Evolutionary conservation across 805 yeast species (phyloP).

Genomic region (Komagataella phaffii): DNA sequence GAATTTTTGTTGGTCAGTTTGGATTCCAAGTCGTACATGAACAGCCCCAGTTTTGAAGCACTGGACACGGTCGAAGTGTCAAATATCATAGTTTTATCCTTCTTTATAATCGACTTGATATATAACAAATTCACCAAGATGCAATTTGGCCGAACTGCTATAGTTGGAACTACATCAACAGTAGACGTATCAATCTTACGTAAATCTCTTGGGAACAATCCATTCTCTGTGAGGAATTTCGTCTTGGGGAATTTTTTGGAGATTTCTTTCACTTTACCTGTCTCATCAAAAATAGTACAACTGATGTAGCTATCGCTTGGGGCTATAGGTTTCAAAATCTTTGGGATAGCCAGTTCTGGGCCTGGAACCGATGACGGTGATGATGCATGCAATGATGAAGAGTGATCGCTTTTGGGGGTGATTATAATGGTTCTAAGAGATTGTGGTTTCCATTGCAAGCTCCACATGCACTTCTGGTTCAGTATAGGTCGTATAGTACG

Average conservation of each 20-base stretch:
- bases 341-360: conserved; percentile 5
- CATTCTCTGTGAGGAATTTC: conserved; percentile 55
- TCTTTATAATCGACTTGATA: conserved; percentile 79
- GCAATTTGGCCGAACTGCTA: conserved; percentile 66
- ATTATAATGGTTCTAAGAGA: background rate
- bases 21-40: conserved; percentile 75
- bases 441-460: background rate
- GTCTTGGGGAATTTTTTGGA: conserved; percentile 65
- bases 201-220: conserved; percentile 74
- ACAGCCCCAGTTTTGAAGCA: conserved; percentile 59
- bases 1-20: conserved; percentile 33
- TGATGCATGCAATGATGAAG: background rate
- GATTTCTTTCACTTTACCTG: conserved; percentile 58
- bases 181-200: conserved; percentile 67
- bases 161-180: conserved; percentile 78
- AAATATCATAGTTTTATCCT: conserved; percentile 69
- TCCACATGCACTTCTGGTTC: background rate
- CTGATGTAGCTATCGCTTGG: conserved; percentile 44
- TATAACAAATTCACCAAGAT: conserved; percentile 75
- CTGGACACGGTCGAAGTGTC: conserved; percentile 55
- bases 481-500: background rate
- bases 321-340: conserved; percentile 24
- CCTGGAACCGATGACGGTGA: background rate
- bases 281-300: conserved; percentile 67
- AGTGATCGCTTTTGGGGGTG: background rate